Evolutionary conservation across 176 grass and related monocot species (phyloP).

Genomic region (Cenchrus purpureus): DNA sequence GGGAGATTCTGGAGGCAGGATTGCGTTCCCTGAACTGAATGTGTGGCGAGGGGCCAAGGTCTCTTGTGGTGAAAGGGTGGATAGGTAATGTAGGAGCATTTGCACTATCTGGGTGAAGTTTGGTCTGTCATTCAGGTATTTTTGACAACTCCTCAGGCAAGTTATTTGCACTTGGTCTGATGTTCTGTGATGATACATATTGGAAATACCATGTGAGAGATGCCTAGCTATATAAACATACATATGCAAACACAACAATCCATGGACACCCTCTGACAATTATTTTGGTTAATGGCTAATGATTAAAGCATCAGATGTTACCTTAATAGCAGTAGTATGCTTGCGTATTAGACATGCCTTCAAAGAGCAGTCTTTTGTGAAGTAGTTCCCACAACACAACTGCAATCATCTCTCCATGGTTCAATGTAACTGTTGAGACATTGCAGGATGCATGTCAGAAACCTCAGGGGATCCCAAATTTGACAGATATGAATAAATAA

Average conservation of each 20-base stretch:
- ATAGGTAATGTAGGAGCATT: constrained; percentile 93
- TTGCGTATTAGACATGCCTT: constrained; percentile 99
- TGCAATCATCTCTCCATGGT: constrained; percentile 97
- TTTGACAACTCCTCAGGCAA: constrained; percentile 71
- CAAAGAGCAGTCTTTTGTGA: constrained; percentile 87
- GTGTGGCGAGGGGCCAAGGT: constrained; percentile 55
- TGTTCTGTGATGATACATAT: constrained; percentile 58
- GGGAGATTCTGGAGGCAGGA: constrained; percentile 88
- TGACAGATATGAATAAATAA: constrained; percentile 28
- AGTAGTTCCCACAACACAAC: constrained; percentile 98
- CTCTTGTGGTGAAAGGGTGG: constrained; percentile 69
- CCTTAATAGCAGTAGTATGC: constrained; percentile 99
- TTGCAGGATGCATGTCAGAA: constrained; percentile 25
- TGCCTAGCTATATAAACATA: not conserved
- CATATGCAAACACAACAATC: not conserved
- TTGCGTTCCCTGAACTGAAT: constrained; percentile 80
- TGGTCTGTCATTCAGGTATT: constrained; percentile 79
- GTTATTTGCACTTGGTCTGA: constrained; percentile 88
- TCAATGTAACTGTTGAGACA: constrained; percentile 70
- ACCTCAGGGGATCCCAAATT: constrained; percentile 7
- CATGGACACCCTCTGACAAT: not conserved
- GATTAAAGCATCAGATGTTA: constrained; percentile 33
- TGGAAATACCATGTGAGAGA: not conserved
- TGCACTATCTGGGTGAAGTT: constrained; percentile 96
- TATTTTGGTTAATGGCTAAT: not conserved